phyloP scores from a whole-genome alignment of 345 rosid genomes.

The Pistacia atlantica region DNA sequence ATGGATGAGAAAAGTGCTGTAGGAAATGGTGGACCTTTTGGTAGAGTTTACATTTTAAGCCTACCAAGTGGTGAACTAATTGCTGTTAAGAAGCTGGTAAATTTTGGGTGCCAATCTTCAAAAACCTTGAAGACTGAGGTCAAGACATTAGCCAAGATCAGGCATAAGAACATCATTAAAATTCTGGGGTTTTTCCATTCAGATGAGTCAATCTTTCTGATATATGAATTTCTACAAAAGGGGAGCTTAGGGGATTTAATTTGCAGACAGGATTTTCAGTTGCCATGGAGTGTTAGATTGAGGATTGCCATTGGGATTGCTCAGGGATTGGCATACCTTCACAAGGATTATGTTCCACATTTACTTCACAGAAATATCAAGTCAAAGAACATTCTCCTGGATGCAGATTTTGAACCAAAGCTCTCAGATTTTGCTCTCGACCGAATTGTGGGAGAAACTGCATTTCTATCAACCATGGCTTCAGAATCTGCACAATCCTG shows the following conservation, averaged over 20 bases:
- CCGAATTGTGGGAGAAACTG: conserved; percentile 72
- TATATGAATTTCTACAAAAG: conserved; percentile 14
- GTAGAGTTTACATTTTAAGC: conserved; percentile 56
- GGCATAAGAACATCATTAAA: conserved; percentile 77
- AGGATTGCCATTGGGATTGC: conserved; percentile 83
- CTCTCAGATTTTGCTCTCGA: conserved; percentile 80
- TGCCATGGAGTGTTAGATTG: conserved; percentile 73
- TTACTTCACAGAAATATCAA: conserved; percentile 80
- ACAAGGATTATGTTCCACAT: conserved; percentile 74
- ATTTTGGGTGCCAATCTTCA: conserved; percentile 51
- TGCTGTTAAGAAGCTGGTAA: conserved; percentile 74
- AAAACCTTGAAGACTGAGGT: conserved; percentile 76
- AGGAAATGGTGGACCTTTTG: conserved; percentile 63
- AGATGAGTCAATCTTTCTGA: conserved; percentile 64
- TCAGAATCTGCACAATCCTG: conserved; percentile 61
- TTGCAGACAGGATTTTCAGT: conserved; percentile 42
- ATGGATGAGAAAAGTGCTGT: conserved; percentile 71
- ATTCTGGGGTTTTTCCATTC: conserved; percentile 86
- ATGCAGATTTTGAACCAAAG: conserved; percentile 72
- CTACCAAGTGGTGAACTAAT: conserved; percentile 79
- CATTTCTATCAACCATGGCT: conserved; percentile 63
- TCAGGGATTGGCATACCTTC: conserved; percentile 78
- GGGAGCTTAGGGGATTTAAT: conserved; percentile 83
- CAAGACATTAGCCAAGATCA: conserved; percentile 80
- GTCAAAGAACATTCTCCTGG: conserved; percentile 77